Evolutionary conservation across 1,284 basidiomycete species (phyloP), one percentile per base, ranked within the genome.

Genomic region (Mycena sp.): DNA sequence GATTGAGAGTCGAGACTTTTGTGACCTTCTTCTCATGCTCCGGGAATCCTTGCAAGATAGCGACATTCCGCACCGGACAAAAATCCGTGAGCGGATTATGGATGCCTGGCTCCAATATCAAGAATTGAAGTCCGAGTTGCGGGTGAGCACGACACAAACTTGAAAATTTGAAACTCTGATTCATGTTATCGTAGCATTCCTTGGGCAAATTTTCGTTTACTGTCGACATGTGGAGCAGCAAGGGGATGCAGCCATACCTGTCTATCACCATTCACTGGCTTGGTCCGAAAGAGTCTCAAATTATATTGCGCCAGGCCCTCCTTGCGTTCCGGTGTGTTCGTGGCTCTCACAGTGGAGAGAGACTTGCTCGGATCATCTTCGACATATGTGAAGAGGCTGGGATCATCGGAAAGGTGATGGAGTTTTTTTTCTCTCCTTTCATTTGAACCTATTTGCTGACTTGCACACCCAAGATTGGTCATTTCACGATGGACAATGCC

Each of bases 1-100:
- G 17, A 56, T 70, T 23, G 58, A 69, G 48, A 61, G 56, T 46
- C 43, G 28, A 7, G 63, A 69, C 23, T 67, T 69, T 50, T 12
- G 58, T 10, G 32, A 65, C 30, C 55, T 69, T 6, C 19, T 67
- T 12, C 54, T 65, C 4, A 32, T 69, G 17, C 48, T 67, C 9
- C 38, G 45, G 14, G 56, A 64, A 19, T 60, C 64, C 14, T 40
- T 64, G 19, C 17, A 29, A 14, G 57, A 67, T 46, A 43, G 44
- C 1, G 58, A 69, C 29, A 63, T 69, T 28, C 68, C 63, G 23
- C 63, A 61, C 29, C 57, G 64, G 6, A 67, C 57, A 2, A 60
- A 46, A 28, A 32, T 69, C 35, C 37, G 52, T 4, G 44, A 44
- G 14, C 41, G 23, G 9, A 69, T 69, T 29, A 48, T 67, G n/a